These are phyloP conservation scores for Phylloporus sp. DNA, from an alignment of 768 basidiomycete species.

Conservation along the genomic window DNA sequence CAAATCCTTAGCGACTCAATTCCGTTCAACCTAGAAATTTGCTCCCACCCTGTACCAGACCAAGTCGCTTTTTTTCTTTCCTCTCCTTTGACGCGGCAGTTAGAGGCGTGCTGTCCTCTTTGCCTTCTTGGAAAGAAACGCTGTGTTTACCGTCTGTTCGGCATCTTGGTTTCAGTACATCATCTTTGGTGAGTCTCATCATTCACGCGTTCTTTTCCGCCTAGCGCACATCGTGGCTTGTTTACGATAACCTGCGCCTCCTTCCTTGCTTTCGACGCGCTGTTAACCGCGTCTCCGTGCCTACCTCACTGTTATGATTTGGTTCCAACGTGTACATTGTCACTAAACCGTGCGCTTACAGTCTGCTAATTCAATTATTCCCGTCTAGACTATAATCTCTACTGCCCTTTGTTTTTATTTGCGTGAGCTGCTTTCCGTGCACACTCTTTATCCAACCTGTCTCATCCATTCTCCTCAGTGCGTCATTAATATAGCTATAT, in stretches of 20 bases:
- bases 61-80: constrained; percentile 30
- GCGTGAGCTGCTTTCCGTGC: constrained; percentile 22
- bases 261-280: constrained; percentile 25
- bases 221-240: constrained; percentile 27
- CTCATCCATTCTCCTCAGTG: constrained; percentile 22
- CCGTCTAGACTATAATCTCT: constrained; percentile 32
- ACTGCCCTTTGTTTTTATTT: constrained; percentile 23
- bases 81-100: constrained; percentile 24
- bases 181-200: constrained; percentile 30
- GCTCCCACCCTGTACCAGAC: constrained; percentile 24
- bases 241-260: constrained; percentile 28
- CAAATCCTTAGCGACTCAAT: constrained; percentile 35
- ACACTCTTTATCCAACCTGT: constrained; percentile 4
- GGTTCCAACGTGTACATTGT: constrained; percentile 21
- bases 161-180: constrained; percentile 27
- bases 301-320: constrained; percentile 18
- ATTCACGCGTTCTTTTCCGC: constrained; percentile 28
- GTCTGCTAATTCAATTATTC: constrained; percentile 36
- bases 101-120: constrained; percentile 19
- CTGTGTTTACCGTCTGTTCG: constrained; percentile 11
- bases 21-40: constrained; percentile 34
- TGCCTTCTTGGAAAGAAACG: constrained; percentile 22
- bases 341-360: constrained; percentile 22
- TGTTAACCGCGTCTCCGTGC: constrained; percentile 29
- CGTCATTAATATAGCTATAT: constrained; percentile 27